Evolutionary conservation across 2,329 filamentous ascomycete genomes (phyloP).

Genomic region (Exophiala spinifera): DNA sequence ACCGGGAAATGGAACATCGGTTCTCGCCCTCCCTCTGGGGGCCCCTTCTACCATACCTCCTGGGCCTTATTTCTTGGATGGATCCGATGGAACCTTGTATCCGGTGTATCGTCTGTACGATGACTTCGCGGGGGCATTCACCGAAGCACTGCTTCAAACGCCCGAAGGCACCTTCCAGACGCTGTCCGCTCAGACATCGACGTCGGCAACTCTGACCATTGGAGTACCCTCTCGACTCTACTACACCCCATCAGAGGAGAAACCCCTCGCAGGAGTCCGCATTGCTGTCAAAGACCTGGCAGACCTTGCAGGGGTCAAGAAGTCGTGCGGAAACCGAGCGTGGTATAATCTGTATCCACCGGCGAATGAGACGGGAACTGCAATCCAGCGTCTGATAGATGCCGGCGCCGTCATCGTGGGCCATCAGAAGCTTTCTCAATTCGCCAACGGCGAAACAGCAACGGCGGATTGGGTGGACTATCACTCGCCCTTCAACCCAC

Average conservation of each 20-base stretch:
- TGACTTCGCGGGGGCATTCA: slow-evolving; percentile 12
- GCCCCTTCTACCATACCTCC: background rate
- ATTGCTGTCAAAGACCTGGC: slow-evolving; percentile 64
- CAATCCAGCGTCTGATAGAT: slow-evolving; percentile 56
- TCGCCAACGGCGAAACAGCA: slow-evolving; percentile 32
- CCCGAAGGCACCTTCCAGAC: slow-evolving; percentile 42
- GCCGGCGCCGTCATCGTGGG: slow-evolving; percentile 53
- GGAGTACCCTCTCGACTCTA: slow-evolving; percentile 61
- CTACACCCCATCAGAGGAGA: slow-evolving; percentile 50
- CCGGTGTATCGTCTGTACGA: slow-evolving; percentile 15
- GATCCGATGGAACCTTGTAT: slow-evolving; percentile 3
- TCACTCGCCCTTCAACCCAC: slow-evolving; percentile 40
- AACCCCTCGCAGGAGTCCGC: slow-evolving; percentile 59
- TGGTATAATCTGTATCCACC: slow-evolving; percentile 54
- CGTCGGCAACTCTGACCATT: slow-evolving; percentile 35
- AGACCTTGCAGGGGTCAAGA: slow-evolving; percentile 54
- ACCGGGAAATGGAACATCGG: background rate
- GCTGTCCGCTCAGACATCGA: slow-evolving; percentile 41
- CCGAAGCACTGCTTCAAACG: slow-evolving; percentile 1
- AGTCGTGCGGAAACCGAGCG: slow-evolving; percentile 35
- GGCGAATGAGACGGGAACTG: slow-evolving; percentile 46
- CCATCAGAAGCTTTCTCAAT: slow-evolving; percentile 36
- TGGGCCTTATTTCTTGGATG: slow-evolving; percentile 14
- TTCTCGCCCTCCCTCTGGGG: background rate
- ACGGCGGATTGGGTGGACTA: slow-evolving; percentile 36